Conservation (phyloP, 768 basidiomycete genomes). For the Termitomyces sp. region DNA sequence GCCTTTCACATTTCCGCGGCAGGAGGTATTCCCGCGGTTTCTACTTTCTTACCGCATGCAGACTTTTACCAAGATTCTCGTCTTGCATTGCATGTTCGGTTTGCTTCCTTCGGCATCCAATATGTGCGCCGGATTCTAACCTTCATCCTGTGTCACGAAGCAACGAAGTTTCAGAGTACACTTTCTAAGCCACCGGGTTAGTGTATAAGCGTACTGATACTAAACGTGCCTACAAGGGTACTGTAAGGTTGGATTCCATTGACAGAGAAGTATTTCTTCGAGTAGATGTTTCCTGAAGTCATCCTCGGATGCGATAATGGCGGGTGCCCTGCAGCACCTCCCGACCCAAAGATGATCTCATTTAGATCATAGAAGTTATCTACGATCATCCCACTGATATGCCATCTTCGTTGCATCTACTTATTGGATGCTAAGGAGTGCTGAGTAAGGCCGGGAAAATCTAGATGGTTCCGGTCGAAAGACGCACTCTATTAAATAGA, state of each 20-base stretch:
- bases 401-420: background rate
- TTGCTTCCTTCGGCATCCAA: constrained; percentile 16
- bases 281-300: constrained; percentile 5
- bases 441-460: too few relatives aligned
- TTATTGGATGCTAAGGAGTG: background rate
- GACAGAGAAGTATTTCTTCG: constrained; percentile 15
- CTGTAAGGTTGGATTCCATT: constrained; percentile 6
- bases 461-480: background rate
- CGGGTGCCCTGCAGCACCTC: constrained; percentile 10
- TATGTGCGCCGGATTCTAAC: constrained; percentile 9
- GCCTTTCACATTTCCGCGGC: constrained; percentile 24
- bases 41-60: constrained; percentile 16
- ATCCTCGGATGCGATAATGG: constrained; percentile 21
- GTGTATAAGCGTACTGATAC: background rate
- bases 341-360: constrained; percentile 9
- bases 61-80: constrained; percentile 20
- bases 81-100: constrained; percentile 8
- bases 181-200: constrained; percentile 1
- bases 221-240: constrained; percentile 1
- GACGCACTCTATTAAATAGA: background rate
- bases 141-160: constrained; percentile 1
- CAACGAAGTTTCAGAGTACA: constrained; percentile 1
- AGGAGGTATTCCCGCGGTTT: constrained; percentile 21
- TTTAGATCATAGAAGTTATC: constrained; percentile 9
- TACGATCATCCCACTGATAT: constrained; percentile 7